These are phyloP conservation scores for Alternaria angustiovoidea DNA, from an alignment of 2,329 filamentous ascomycete genomes.

Conservation along the genomic window DNA sequence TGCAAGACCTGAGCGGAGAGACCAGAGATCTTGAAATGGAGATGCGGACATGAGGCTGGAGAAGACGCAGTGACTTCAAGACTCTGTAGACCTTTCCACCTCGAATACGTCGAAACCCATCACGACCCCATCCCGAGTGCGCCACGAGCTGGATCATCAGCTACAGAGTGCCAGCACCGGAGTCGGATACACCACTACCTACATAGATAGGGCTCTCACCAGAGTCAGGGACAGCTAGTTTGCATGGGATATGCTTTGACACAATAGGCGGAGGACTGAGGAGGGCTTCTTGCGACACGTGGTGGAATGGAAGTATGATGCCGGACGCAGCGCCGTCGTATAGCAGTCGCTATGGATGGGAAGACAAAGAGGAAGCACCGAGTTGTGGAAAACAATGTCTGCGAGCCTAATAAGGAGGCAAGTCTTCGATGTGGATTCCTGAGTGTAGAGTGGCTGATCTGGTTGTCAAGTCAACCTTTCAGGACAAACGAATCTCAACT, in stretches of 20 bases:
- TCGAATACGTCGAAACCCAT: neutral
- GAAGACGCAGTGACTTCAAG: neutral
- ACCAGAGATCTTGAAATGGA: constrained; percentile 46
- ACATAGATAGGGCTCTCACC: neutral
- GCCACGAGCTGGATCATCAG: neutral
- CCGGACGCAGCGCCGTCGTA: neutral
- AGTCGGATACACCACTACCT: neutral
- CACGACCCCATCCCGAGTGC: neutral
- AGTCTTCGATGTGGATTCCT: neutral
- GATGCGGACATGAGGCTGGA: constrained; percentile 43
- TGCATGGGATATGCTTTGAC: neutral
- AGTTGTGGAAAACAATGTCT: neutral
- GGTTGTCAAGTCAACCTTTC: neutral
- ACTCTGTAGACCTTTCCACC: neutral
- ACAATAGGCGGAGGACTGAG: neutral
- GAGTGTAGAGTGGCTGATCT: neutral
- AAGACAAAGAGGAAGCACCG: neutral
- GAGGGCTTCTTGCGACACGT: neutral
- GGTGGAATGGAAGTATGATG: neutral
- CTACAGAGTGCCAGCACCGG: neutral
- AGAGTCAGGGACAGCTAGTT: neutral
- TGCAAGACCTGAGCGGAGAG: constrained; percentile 47
- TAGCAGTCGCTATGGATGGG: neutral
- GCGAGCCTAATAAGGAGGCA: neutral
- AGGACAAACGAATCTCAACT: neutral